These are phyloP conservation scores for Hyaloscypha hepaticicola DNA, from an alignment of 495 filamentous ascomycete species.

Conservation along the genomic window DNA sequence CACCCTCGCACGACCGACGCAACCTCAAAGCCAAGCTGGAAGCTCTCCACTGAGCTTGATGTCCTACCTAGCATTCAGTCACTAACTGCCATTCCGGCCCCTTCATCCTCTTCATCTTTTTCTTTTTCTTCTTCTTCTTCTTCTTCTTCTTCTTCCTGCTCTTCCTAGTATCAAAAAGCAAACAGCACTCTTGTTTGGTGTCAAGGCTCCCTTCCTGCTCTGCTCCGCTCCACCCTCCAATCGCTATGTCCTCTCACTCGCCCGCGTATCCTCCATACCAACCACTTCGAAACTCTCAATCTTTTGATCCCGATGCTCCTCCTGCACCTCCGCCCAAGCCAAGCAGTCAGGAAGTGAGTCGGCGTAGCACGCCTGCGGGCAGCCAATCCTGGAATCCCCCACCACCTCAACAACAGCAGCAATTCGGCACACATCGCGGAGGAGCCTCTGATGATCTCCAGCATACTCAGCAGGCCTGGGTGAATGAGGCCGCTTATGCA, in stretches of 20 bases:
- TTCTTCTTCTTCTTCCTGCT: not conserved
- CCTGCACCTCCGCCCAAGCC: constrained; percentile 75
- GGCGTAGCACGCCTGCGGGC: constrained; percentile 57
- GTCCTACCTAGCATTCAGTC: too few relatives aligned
- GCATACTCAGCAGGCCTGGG: constrained; percentile 18
- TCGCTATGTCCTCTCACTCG: constrained; percentile 25
- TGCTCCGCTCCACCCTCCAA: not conserved
- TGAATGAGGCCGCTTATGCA: constrained; percentile 16
- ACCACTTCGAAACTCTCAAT: constrained; percentile 29
- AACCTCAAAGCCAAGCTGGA: too few relatives aligned
- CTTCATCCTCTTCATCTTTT: too few relatives aligned
- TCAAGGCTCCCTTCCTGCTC: not conserved
- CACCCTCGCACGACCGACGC: too few relatives aligned
- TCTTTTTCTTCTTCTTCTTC: too few relatives aligned
- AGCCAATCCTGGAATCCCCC: constrained; percentile 39
- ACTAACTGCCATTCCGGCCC: too few relatives aligned
- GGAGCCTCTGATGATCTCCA: constrained; percentile 15
- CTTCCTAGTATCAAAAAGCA: too few relatives aligned
- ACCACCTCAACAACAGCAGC: constrained; percentile 42
- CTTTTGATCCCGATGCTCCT: constrained; percentile 51
- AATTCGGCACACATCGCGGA: constrained; percentile 23
- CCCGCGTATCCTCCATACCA: constrained; percentile 28
- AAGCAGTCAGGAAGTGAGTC: constrained; percentile 64
- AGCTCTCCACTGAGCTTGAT: too few relatives aligned
- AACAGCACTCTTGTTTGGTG: too few relatives aligned